Evolutionary conservation across 768 basidiomycete species (phyloP).

Genomic region (Pleurotus pulmonarius): DNA sequence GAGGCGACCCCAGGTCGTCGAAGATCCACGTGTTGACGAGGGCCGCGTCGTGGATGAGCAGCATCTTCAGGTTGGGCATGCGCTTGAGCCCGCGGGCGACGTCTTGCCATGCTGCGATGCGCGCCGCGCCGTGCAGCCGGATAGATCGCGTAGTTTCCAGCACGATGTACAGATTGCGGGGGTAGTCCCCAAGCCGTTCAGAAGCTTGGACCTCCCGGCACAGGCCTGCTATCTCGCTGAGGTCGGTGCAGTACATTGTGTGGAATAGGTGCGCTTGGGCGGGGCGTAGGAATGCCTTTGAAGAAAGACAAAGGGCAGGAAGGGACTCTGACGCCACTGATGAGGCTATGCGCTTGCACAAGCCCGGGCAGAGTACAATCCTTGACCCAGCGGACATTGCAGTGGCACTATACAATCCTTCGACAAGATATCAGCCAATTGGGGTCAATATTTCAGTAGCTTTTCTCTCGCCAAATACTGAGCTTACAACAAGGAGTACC

Average conservation of each 20-base stretch:
- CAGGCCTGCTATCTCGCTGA: background rate
- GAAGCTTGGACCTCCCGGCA: background rate
- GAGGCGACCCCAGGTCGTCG: background rate
- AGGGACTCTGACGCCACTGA: background rate
- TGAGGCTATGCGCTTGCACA: background rate
- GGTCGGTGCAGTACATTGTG: background rate
- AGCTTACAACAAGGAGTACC: no score
- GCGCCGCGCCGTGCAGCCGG: background rate
- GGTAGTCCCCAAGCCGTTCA: background rate
- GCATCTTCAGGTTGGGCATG: background rate
- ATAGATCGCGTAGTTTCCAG: background rate
- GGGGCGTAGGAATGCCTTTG: background rate
- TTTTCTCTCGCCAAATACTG: no score
- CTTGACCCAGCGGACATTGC: background rate
- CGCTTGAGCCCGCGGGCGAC: background rate
- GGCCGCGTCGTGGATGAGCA: background rate
- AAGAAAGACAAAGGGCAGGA: background rate
- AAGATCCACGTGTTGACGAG: constrained; percentile 1
- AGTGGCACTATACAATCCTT: no score
- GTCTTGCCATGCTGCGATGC: background rate
- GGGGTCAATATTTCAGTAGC: no score
- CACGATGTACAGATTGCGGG: background rate
- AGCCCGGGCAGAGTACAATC: background rate
- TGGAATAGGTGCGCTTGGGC: constrained; percentile 1
- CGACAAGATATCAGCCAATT: no score